Conservation (phyloP, 73 alveolate species). For the Tetrahymena borealis region DNA sequence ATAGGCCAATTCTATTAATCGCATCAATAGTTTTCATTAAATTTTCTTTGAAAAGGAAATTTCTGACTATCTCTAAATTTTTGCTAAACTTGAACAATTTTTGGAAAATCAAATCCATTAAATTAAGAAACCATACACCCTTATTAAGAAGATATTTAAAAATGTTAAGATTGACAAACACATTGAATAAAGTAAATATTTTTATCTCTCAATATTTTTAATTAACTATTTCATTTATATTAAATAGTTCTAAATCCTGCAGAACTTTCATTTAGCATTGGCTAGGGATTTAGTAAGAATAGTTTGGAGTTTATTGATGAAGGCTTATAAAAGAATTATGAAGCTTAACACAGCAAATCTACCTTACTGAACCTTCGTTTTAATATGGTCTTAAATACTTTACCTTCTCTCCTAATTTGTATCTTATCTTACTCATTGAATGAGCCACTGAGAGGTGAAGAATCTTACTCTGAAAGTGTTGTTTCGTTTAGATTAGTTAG, state of each 20-base stretch:
- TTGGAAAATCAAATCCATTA: background rate
- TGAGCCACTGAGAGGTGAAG: background rate
- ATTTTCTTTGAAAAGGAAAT: background rate
- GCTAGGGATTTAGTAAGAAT: background rate
- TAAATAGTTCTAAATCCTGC: background rate
- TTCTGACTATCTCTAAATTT: background rate
- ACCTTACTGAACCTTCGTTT: background rate
- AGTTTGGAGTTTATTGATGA: background rate
- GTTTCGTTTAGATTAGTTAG: background rate
- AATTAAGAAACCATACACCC: background rate
- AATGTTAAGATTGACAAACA: background rate
- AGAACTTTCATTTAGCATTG: background rate
- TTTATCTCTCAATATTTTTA: background rate
- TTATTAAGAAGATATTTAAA: background rate
- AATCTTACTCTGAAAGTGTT: background rate
- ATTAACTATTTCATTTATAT: background rate
- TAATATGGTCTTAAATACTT: background rate
- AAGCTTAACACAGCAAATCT: background rate
- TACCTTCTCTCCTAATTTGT: background rate
- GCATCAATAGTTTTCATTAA: background rate
- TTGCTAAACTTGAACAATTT: background rate
- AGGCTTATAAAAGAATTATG: background rate
- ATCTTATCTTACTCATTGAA: background rate
- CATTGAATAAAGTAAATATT: background rate
- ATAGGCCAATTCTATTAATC: background rate